Evolutionary conservation across 2,329 filamentous ascomycete genomes (phyloP), one percentile per base, ranked within the genome.

Genomic region (Colletotrichum chrysophilum): DNA sequence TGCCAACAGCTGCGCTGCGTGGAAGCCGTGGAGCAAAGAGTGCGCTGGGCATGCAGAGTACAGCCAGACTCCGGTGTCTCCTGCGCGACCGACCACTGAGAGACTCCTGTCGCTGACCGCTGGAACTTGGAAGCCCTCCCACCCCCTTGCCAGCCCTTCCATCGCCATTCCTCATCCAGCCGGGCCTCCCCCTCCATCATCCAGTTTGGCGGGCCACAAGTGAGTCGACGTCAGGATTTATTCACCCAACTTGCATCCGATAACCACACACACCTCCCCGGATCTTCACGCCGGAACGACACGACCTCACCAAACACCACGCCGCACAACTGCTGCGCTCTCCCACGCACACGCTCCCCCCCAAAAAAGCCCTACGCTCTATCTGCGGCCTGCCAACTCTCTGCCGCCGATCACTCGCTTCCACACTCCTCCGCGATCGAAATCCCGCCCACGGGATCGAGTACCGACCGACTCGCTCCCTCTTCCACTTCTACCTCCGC

Each of bases 181-280:
- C 32, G 48, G 24, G 62, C 28, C 38, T 60, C 34, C 36, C 48
- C 73, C 68, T 75, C 70, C 62, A n/a, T 68, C 70, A 60, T 68
- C 70, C 73, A 67, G 43, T 68, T 48, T 68, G 72, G 68, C 68
- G 68, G 62, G 72, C 72, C 62, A 48, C 73, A 73, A 36, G 70
- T 38, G 58, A 65, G 58, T 68, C 70, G 70, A 75, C 74, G 64
- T 73, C 74, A 75, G 74, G 64, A 52, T 73, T 73, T 30, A 48
- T 34, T 72, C 48, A 48, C 56, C 34, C 62, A 75, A 64, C 73
- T 36, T 48, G 64, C 58, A 58, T 58, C 69, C 62, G 69, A 75
- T 36, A 34, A 70, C 64, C n/a, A 62, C 28, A 48, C 36, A 36
- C 43, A 56, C 58, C 36, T 26, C 62, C 64, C 55, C 70, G 67